Conservation (phyloP, 441 rosid species). For the Gossypium davidsonii region DNA sequence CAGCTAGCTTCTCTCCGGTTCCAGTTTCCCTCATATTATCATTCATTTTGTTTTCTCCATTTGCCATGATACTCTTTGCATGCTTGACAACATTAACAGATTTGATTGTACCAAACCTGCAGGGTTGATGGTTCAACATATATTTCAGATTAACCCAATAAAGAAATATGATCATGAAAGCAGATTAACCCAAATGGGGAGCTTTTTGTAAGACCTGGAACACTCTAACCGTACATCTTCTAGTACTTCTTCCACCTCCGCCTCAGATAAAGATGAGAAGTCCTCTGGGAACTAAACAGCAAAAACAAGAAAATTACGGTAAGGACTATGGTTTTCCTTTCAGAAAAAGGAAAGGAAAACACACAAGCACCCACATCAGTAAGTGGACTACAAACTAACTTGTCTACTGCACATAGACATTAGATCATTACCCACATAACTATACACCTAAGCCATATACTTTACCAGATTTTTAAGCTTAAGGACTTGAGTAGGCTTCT, state of each 20-base stretch:
- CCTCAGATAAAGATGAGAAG: slow-evolving; percentile 40
- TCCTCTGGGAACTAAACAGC: slow-evolving; percentile 51
- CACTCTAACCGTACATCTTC: slow-evolving; percentile 89
- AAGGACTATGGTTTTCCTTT: not conserved
- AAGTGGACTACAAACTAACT: not conserved
- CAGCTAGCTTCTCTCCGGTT: slow-evolving; percentile 11
- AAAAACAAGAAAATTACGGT: not conserved
- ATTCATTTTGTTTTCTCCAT: slow-evolving; percentile 21
- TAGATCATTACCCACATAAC: not conserved
- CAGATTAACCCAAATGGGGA: not conserved
- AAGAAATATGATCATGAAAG: not conserved
- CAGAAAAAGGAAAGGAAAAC: not conserved
- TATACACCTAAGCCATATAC: not conserved
- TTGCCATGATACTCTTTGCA: slow-evolving; percentile 19
- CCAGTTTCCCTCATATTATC: slow-evolving; percentile 18
- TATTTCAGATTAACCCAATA: not conserved
- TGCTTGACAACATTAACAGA: slow-evolving; percentile 56
- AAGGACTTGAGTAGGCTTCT: slow-evolving; percentile 63
- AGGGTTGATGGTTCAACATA: slow-evolving; percentile 14
- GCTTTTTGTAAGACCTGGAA: slow-evolving; percentile 47
- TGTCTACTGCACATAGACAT: not conserved
- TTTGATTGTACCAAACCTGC: slow-evolving; percentile 88
- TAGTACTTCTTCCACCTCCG: slow-evolving; percentile 68
- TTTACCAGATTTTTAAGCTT: slow-evolving; percentile 83
- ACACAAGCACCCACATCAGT: not conserved